Evolutionary conservation across 2,329 filamentous ascomycete species (phyloP).

Genomic region (Xylariaceae sp.): DNA sequence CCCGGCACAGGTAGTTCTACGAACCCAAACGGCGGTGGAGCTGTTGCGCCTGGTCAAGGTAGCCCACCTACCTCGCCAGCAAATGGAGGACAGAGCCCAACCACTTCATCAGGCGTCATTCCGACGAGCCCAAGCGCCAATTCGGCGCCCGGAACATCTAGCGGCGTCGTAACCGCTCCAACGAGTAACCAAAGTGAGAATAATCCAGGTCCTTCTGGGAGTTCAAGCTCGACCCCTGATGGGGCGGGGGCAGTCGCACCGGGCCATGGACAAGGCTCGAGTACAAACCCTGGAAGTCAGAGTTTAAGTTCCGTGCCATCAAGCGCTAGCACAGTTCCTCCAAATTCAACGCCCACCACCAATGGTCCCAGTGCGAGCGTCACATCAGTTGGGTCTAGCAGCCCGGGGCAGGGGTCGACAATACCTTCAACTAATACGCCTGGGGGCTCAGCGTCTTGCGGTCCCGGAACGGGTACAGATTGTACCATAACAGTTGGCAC

Average conservation of each 20-base stretch:
- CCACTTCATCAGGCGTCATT: not conserved
- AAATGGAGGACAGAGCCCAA: not conserved
- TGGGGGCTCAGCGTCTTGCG: slow-evolving; percentile 12
- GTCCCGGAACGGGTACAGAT: slow-evolving; percentile 9
- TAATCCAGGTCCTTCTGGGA: not conserved
- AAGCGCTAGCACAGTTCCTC: not conserved
- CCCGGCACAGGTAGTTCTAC: slow-evolving; percentile 4
- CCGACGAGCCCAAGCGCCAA: slow-evolving; percentile 5
- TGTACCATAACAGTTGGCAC: no score
- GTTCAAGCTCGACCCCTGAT: slow-evolving; percentile 14
- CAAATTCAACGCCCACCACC: not conserved
- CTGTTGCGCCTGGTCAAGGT: slow-evolving; percentile 11
- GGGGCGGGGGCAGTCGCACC: slow-evolving; percentile 18
- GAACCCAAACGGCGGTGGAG: slow-evolving; percentile 9
- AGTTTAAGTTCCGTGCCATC: slow-evolving; percentile 7
- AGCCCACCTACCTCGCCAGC: not conserved
- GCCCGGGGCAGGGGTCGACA: slow-evolving; percentile 6
- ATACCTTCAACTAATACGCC: slow-evolving; percentile 5
- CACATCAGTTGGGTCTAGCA: not conserved
- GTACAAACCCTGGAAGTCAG: slow-evolving; percentile 9
- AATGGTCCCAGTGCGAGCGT: not conserved
- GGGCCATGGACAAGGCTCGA: slow-evolving; percentile 8
- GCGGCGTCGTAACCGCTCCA: not conserved
- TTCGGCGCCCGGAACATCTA: slow-evolving; percentile 3
- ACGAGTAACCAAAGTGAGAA: slow-evolving; percentile 5